These are phyloP conservation scores for Blastobotrys elegans DNA, from an alignment of 1,139 yeast species.

Conservation along the genomic window DNA sequence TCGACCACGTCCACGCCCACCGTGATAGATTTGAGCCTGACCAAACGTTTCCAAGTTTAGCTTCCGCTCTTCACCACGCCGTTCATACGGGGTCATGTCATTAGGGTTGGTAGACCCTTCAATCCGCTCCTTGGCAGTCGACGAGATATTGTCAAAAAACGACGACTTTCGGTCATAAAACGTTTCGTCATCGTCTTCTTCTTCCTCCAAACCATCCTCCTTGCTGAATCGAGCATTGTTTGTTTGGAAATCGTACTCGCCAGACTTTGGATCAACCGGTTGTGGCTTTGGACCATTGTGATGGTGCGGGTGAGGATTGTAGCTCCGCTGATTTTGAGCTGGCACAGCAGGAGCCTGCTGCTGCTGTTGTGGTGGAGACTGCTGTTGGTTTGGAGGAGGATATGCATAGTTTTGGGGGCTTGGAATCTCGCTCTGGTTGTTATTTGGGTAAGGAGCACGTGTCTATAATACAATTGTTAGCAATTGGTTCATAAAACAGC, in stretches of 20 bases:
- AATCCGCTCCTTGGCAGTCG: constrained; percentile 39
- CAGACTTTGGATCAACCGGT: constrained; percentile 34
- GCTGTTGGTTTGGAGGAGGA: constrained; percentile 14
- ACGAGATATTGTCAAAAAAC: constrained; percentile 75
- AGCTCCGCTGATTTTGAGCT: constrained; percentile 29
- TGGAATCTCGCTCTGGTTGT: constrained; percentile 29
- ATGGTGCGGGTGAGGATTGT: too few species aligned
- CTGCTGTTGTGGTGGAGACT: constrained; percentile 20
- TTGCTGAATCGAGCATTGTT: constrained; percentile 51
- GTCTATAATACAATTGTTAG: constrained; percentile 7
- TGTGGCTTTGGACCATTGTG: constrained; percentile 22
- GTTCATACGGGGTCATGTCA: constrained; percentile 35
- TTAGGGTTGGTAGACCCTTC: constrained; percentile 34
- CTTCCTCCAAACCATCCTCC: constrained; percentile 23
- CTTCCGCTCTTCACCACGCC: constrained; percentile 59
- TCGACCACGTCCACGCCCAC: constrained; percentile 36
- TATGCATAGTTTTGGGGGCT: constrained; percentile 26
- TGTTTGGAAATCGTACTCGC: constrained; percentile 61
- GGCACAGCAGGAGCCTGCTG: constrained; percentile 30
- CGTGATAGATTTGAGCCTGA: constrained; percentile 38
- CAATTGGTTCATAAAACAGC: background rate
- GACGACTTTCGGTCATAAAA: constrained; percentile 68
- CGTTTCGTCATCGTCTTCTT: constrained; percentile 25
- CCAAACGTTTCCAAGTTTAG: constrained; percentile 69
- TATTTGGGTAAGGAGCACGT: constrained; percentile 15